Evolutionary conservation across 306 rosid species (phyloP).

Genomic region (apple (Malus domestica)): DNA sequence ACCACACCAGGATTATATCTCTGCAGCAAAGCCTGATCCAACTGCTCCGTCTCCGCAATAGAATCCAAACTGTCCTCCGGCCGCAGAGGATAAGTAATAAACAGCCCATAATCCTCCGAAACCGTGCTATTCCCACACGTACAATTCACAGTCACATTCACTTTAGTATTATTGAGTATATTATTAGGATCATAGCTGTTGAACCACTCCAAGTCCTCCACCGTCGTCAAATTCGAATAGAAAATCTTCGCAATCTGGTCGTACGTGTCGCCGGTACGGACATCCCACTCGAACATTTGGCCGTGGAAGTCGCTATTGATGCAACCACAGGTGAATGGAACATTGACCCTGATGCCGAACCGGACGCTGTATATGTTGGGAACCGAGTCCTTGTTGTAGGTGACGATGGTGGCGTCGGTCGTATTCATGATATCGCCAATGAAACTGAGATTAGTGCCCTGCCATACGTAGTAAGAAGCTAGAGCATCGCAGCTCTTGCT

Average conservation of each 20-base stretch:
- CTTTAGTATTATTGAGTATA: slow-evolving; percentile 10
- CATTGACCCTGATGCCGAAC: not conserved
- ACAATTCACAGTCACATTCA: slow-evolving; percentile 56
- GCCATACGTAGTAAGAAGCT: slow-evolving; percentile 41
- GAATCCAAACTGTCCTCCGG: slow-evolving; percentile 20
- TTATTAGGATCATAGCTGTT: slow-evolving; percentile 24
- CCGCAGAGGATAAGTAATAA: slow-evolving; percentile 57
- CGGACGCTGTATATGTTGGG: not conserved
- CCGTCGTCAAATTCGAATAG: slow-evolving; percentile 53
- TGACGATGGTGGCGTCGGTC: not conserved
- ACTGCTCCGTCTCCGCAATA: not conserved
- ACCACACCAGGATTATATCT: slow-evolving; percentile 37
- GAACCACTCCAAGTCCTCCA: slow-evolving; percentile 27
- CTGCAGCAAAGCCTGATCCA: slow-evolving; percentile 36
- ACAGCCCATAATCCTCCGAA: slow-evolving; percentile 56
- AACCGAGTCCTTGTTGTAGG: slow-evolving; percentile 25
- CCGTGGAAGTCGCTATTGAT: slow-evolving; percentile 48
- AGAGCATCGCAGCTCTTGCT: slow-evolving; percentile 49
- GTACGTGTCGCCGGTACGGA: slow-evolving; percentile 32
- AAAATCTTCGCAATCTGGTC: slow-evolving; percentile 14
- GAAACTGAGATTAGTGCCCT: not conserved
- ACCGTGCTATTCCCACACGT: slow-evolving; percentile 52
- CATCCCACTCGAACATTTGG: slow-evolving; percentile 38
- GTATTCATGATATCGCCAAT: slow-evolving; percentile 11
- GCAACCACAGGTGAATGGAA: slow-evolving; percentile 59